Percentiles rank a stretch among this genome's conserved stretches.
These are phyloP conservation scores for Amesomyces nigricolor DNA, from an alignment of 2,329 filamentous ascomycete genomes.

Conservation along the genomic window DNA sequence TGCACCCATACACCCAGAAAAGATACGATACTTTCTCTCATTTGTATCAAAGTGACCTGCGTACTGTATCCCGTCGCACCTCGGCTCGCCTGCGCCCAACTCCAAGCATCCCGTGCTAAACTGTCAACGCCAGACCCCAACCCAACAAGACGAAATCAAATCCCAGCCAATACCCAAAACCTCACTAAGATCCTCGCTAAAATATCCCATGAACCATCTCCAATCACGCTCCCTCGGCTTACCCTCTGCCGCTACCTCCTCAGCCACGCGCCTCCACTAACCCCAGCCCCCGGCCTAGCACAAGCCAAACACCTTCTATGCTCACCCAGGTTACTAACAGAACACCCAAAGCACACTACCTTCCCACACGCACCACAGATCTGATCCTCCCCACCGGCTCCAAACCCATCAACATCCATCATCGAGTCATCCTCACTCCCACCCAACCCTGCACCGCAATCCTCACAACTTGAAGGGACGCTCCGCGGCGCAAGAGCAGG, in stretches of 20 bases:
- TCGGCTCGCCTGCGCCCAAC: not conserved
- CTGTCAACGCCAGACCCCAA: not conserved
- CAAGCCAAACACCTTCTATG: conserved; percentile 49
- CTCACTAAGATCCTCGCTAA: not conserved
- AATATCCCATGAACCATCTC: not conserved
- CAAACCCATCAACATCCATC: conserved; percentile 36
- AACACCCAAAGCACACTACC: conserved; percentile 54
- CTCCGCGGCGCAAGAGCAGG: not conserved
- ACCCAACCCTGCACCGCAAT: conserved; percentile 39
- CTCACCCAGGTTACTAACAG: conserved; percentile 52
- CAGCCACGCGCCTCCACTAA: conserved; percentile 9
- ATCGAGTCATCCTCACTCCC: conserved; percentile 32
- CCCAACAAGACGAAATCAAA: not conserved
- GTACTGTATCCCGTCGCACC: too few relatives aligned
- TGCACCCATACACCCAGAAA: too few relatives aligned
- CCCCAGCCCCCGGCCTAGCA: conserved; percentile 35
- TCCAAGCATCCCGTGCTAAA: not conserved
- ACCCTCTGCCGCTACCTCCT: not conserved
- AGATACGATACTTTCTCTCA: too few relatives aligned
- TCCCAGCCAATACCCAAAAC: conserved; percentile 6
- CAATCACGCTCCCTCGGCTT: not conserved
- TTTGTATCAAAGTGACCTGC: too few relatives aligned
- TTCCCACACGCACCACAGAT: conserved; percentile 49
- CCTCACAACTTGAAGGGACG: conserved; percentile 43
- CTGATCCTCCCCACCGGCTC: conserved; percentile 26